Base-by-base conservation (phyloP, 768 basidiomycete species). In the Naganishia vaughanmartiniae region DNA sequence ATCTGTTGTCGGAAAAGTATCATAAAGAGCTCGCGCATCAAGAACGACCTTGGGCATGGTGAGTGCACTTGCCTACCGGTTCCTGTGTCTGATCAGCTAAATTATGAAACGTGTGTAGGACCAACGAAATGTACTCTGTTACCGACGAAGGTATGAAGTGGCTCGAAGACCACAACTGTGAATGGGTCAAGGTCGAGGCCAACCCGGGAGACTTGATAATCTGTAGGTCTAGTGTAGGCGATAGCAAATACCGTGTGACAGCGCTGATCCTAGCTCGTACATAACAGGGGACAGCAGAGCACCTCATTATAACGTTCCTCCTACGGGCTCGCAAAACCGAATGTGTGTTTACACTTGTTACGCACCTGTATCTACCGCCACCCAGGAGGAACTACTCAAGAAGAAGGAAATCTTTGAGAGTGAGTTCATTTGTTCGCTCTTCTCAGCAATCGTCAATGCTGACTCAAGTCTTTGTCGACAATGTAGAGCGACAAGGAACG, bases 171-270 rank as follows among this genome's bases (percentile, higher is more conserved):
- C 67, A 69, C 12, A 79, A 79, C 3, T 78, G 72, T 63, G 74
- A 76, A 55, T 77, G 71, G 70, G 63, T 73, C 60, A 81, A 81
- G 70, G 74, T 79, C 21, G 56, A 56, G 31, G 73, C 72, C 11
- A 76, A 73, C 4, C 77, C 77, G 1, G 80, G 80, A 30, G 80
- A 79, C 56, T 69, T 81, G 26, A 73, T 81, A 28, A 60, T 81
- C 4, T 82, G 80, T 77, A 76, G 80, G 54, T 72, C 48, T 17
- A 21, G 45, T 46, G 45, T 4, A 21, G 14, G 15, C 45, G 6
- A 17, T 21, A 3, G 14, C 21, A 21, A 46, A 9, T n/a, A 24
- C 48, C 5, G 1, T n/a, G 12, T 51, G 48, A n/a, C 2, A 24
- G n/a, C 48, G 48, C 48, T 51, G 12, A 51, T 6, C 6, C 3